Conservation (phyloP, 768 basidiomycete species). For the Mycena latifolia region DNA sequence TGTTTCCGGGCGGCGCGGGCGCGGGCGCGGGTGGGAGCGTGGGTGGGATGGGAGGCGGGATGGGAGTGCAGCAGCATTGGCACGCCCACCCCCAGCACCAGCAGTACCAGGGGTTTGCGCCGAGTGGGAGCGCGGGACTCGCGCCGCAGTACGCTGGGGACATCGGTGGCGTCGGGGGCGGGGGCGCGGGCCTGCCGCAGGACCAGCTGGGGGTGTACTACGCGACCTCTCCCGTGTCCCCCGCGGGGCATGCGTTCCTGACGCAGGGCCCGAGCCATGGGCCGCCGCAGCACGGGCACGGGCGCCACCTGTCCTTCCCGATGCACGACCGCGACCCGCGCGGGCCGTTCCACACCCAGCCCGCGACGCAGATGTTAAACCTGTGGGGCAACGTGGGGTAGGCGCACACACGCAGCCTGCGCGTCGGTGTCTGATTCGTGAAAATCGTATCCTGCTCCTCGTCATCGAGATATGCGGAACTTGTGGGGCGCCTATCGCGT, state of each 20-base stretch:
- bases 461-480: background rate
- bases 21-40: background rate
- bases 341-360: slow-evolving; percentile 19
- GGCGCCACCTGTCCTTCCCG: slow-evolving; percentile 14
- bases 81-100: too few species aligned
- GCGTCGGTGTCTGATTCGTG: background rate
- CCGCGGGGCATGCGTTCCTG: slow-evolving; percentile 11
- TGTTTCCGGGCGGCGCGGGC: slow-evolving; percentile 14
- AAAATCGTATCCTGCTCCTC: background rate
- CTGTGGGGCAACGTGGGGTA: slow-evolving; percentile 29
- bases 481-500: too few species aligned
- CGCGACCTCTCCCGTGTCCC: slow-evolving; percentile 4
- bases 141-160: slow-evolving; percentile 20
- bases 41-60: too few species aligned
- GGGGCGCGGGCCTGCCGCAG: too few species aligned
- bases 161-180: background rate
- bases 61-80: too few species aligned
- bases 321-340: slow-evolving; percentile 27
- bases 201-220: slow-evolving; percentile 24
- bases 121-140: too few species aligned
- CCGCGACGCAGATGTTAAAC: slow-evolving; percentile 21
- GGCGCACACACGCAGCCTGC: background rate
- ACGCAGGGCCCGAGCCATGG: slow-evolving; percentile 5
- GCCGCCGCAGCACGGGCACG: slow-evolving; percentile 11
- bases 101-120: too few species aligned